Percentiles rank a stretch among this genome's conserved stretches.
phyloP scores from a whole-genome alignment of 1,284 basidiomycete genomes.

The Lentinula novae-zelandiae region DNA sequence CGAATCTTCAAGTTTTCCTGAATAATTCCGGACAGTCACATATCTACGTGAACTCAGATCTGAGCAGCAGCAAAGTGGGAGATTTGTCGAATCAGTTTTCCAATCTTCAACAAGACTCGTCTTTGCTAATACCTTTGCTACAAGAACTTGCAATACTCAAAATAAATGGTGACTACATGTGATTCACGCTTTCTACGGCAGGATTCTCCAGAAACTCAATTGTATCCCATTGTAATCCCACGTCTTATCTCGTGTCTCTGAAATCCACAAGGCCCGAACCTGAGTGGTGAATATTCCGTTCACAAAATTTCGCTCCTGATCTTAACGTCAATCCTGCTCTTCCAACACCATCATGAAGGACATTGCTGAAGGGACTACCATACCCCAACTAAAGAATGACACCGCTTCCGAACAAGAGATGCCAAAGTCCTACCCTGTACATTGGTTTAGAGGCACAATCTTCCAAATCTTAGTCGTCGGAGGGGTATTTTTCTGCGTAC shows the following conservation, averaged over 20 bases:
- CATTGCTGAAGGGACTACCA: background rate
- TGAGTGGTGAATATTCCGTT: background rate
- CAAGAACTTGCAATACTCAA: too few relatives aligned
- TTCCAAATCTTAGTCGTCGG: constrained; percentile 30
- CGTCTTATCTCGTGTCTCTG: background rate
- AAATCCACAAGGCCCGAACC: background rate
- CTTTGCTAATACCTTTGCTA: too few relatives aligned
- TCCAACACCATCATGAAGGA: constrained; percentile 9
- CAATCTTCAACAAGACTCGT: too few relatives aligned
- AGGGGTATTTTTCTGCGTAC: constrained; percentile 29
- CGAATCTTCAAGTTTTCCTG: too few relatives aligned
- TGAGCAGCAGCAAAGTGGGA: too few relatives aligned
- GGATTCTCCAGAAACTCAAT: too few relatives aligned
- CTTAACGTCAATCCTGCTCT: background rate
- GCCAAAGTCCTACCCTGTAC: constrained; percentile 13
- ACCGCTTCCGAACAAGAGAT: background rate
- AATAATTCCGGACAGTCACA: too few relatives aligned
- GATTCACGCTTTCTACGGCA: too few relatives aligned
- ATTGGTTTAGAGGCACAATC: constrained; percentile 28
- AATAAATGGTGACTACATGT: too few relatives aligned
- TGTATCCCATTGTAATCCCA: background rate
- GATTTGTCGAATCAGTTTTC: too few relatives aligned
- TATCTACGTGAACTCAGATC: too few relatives aligned
- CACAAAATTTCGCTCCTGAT: background rate
- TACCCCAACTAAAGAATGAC: constrained; percentile 10